Evolutionary conservation across 306 rosid genomes (phyloP).

Genomic region (Quercus aquifolioides): DNA sequence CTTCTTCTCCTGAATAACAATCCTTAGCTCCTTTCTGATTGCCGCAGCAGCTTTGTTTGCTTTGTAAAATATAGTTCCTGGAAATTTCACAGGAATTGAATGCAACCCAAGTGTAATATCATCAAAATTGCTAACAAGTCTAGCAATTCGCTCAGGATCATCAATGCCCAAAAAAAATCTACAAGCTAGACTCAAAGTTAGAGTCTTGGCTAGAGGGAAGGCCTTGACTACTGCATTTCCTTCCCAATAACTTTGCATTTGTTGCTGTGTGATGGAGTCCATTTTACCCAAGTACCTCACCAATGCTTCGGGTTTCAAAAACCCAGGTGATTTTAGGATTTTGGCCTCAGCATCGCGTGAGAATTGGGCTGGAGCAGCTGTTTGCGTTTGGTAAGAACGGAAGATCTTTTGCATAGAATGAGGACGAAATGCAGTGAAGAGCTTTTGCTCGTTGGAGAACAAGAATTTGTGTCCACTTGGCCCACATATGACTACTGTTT

Average conservation of each 20-base stretch:
- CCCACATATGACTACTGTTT: conserved; percentile 54
- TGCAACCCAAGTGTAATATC: conserved; percentile 42
- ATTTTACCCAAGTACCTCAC: conserved; percentile 46
- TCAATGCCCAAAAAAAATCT: conserved; percentile 50
- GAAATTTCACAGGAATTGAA: conserved; percentile 39
- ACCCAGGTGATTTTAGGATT: conserved; percentile 34
- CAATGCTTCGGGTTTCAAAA: conserved; percentile 65
- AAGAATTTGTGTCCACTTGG: conserved; percentile 55
- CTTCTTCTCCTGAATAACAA: conserved; percentile 50
- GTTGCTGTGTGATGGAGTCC: conserved; percentile 44
- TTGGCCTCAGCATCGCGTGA: too few relatives aligned
- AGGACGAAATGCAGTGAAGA: conserved; percentile 21
- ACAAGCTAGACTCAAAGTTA: conserved; percentile 37
- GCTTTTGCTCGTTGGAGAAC: conserved; percentile 50
- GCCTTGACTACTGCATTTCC: conserved; percentile 37
- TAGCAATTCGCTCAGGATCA: conserved; percentile 27
- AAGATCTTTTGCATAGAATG: too few relatives aligned
- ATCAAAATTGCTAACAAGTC: conserved; percentile 35
- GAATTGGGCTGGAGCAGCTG: too few relatives aligned
- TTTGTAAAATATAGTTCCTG: conserved; percentile 41
- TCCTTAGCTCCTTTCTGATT: conserved; percentile 40
- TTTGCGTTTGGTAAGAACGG: too few relatives aligned
- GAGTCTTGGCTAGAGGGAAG: conserved; percentile 39
- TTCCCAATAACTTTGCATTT: conserved; percentile 48
- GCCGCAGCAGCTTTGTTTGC: conserved; percentile 42